Percentiles rank a stretch among this genome's conserved stretches.
Evolutionary conservation across 2,329 filamentous ascomycete genomes (phyloP).

Genomic region (Colletotrichum cereale): DNA sequence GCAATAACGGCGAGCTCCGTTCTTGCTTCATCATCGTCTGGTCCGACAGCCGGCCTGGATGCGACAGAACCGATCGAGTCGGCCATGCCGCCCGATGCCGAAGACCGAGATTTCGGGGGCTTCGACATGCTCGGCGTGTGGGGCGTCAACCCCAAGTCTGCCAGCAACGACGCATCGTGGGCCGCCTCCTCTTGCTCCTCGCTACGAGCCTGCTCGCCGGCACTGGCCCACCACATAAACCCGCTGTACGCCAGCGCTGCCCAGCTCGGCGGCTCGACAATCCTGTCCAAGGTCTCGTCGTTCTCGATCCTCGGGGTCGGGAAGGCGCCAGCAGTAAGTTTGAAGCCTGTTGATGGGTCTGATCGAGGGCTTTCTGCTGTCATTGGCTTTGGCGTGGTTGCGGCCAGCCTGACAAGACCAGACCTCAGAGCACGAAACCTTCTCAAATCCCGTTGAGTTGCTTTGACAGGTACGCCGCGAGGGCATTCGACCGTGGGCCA

Average conservation of each 20-base stretch:
- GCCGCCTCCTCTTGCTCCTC: constrained; percentile 70
- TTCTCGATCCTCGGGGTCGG: constrained; percentile 48
- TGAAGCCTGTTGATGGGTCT: constrained; percentile 43
- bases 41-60: constrained; percentile 41
- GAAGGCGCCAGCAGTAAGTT: constrained; percentile 39
- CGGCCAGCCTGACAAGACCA: constrained; percentile 67
- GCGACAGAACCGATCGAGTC: constrained; percentile 62
- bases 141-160: constrained; percentile 55
- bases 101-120: constrained; percentile 45
- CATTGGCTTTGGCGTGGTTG: constrained; percentile 35
- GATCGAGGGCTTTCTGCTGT: constrained; percentile 45
- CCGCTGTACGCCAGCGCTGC: constrained; percentile 82
- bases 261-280: constrained; percentile 76
- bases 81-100: constrained; percentile 50
- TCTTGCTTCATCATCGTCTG: constrained; percentile 57
- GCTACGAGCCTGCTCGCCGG: constrained; percentile 76
- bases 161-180: constrained; percentile 68
- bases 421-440: constrained; percentile 79
- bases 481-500: constrained; percentile 84
- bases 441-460: constrained; percentile 89
- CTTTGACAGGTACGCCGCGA: constrained; percentile 76
- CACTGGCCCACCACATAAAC: constrained; percentile 93
- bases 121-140: constrained; percentile 46
- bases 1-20: constrained; percentile 80
- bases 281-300: constrained; percentile 64